phyloP scores from a whole-genome alignment of 352 stramenopile species.

The Globisporangium okanoganense region DNA sequence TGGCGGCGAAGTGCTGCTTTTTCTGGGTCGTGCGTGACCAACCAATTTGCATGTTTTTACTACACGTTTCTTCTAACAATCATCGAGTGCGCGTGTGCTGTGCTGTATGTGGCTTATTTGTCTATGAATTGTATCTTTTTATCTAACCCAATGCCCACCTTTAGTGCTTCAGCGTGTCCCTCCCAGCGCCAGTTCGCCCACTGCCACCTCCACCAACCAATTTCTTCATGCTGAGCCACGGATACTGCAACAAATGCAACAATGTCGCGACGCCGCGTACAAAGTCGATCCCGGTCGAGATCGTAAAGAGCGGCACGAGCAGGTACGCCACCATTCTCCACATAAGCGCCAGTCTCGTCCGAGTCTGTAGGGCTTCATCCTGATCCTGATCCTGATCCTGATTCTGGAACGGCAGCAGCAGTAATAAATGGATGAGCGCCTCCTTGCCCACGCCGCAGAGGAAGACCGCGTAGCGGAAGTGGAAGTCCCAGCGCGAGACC shows the following conservation, averaged over 20 bases:
- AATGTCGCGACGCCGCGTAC: constrained; percentile 49
- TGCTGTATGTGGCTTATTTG: not conserved
- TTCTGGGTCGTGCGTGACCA: not conserved
- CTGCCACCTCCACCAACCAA: not conserved
- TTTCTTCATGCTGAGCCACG: constrained; percentile 18
- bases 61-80: constrained; percentile 7
- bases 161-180: not conserved
- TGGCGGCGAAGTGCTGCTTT: not conserved
- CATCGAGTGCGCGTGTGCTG: not conserved
- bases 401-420: constrained; percentile 46
- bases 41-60: constrained; percentile 9
- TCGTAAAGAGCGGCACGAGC: constrained; percentile 54
- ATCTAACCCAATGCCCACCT: not conserved
- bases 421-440: constrained; percentile 52
- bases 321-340: constrained; percentile 37
- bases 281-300: constrained; percentile 56
- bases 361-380: not conserved
- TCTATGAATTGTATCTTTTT: constrained; percentile 1
- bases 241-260: constrained; percentile 46
- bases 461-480: constrained; percentile 33
- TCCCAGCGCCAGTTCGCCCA: not conserved
- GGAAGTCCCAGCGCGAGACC: constrained; percentile 53
- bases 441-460: constrained; percentile 55
- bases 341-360: constrained; percentile 4
- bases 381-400: not conserved